A percentile compares a stretch with the other conserved stretches of the same genome.
phyloP scores from a whole-genome alignment of 2,329 filamentous ascomycete genomes.

The Botrytis galanthina region DNA sequence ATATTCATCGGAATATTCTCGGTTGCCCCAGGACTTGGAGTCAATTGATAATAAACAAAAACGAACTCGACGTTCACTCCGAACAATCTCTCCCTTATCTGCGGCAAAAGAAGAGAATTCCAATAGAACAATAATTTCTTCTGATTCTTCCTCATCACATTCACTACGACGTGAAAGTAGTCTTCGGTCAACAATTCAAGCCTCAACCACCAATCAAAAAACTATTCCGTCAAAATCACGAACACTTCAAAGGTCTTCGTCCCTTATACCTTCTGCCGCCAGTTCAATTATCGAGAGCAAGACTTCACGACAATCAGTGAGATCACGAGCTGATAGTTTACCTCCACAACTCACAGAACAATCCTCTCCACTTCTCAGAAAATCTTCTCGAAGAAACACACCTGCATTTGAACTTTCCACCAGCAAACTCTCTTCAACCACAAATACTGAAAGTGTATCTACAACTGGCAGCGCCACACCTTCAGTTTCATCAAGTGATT shows the following conservation, averaged over 20 bases:
- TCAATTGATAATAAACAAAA: not conserved
- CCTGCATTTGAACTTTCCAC: not conserved
- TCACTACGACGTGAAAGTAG: conserved; percentile 5
- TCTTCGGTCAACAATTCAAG: conserved; percentile 8
- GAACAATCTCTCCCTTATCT: not conserved
- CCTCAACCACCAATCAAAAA: not conserved
- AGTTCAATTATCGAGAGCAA: not conserved
- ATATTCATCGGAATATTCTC: conserved; percentile 16
- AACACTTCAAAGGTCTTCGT: not conserved
- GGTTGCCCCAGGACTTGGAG: conserved; percentile 1
- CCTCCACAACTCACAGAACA: conserved; percentile 4
- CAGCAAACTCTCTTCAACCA: conserved; percentile 6
- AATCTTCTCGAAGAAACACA: conserved; percentile 9
- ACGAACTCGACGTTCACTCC: conserved; percentile 3
- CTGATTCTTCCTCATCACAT: not conserved
- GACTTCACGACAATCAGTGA: conserved; percentile 8
- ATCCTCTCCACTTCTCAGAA: not conserved
- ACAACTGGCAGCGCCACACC: conserved; percentile 2
- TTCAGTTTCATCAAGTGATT: conserved; percentile 12
- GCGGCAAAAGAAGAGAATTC: not conserved
- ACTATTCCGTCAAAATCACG: not conserved
- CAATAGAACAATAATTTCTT: not conserved
- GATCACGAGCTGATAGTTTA: conserved; percentile 8
- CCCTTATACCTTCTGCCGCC: not conserved
- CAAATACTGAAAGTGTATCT: not conserved